Evolutionary conservation across 1,139 yeast species (phyloP).

Genomic region (Lizanozyma gosingica): DNA sequence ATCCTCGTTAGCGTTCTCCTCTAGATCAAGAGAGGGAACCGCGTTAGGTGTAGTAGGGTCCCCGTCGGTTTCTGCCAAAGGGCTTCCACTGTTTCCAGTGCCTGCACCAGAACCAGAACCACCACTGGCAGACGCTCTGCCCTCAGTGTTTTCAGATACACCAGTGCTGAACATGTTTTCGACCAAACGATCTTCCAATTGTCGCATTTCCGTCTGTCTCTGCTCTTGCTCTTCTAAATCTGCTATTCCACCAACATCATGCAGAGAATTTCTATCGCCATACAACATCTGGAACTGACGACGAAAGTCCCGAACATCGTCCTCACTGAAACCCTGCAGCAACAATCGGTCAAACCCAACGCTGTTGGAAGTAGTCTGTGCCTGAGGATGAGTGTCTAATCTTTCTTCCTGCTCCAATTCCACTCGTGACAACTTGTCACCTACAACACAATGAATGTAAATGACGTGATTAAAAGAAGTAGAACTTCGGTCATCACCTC

Average conservation of each 20-base stretch:
- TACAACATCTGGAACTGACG: conserved; percentile 66
- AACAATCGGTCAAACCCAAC: conserved; percentile 80
- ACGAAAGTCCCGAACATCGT: conserved; percentile 64
- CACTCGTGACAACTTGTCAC: conserved; percentile 52
- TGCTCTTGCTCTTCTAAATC: conserved; percentile 36
- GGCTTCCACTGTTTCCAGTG: conserved; percentile 4
- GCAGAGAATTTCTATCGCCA: conserved; percentile 27
- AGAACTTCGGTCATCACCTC: conserved; percentile 5
- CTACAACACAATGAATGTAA: conserved; percentile 75
- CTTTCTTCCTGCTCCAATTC: conserved; percentile 59
- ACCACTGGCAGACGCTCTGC: conserved; percentile 14
- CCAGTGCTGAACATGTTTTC: conserved; percentile 21
- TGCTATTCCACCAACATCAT: conserved; percentile 12
- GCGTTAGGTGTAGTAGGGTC: conserved; percentile 7
- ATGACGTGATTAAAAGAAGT: conserved; percentile 13
- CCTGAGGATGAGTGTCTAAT: conserved; percentile 43
- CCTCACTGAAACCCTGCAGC: conserved; percentile 73
- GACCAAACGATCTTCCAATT: conserved; percentile 85
- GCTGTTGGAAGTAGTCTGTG: conserved; percentile 56
- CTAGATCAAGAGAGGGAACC: conserved; percentile 20
- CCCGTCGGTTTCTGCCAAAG: conserved; percentile 3
- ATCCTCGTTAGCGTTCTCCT: conserved; percentile 44
- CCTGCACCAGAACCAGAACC: conserved; percentile 11
- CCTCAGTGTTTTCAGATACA: conserved; percentile 9
- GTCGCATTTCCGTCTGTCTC: conserved; percentile 36